Percentiles rank a stretch among this genome's conserved stretches.
phyloP scores from a whole-genome alignment of 225 moss, liverwort and hornwort genomes.

The Pleurozium schreberi region DNA sequence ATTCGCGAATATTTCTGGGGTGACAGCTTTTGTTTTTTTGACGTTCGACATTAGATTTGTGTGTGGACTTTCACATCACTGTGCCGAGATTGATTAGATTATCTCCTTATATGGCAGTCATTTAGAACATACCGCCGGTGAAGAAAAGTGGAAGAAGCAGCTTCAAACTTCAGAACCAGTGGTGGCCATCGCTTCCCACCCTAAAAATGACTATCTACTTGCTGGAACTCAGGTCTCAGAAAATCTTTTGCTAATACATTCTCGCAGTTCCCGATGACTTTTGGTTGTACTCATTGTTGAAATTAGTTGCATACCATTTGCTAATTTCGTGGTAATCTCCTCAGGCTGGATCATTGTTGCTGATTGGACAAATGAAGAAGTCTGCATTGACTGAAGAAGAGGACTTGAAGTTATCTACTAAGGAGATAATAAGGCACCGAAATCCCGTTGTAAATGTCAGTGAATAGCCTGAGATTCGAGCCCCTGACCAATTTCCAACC shows the following conservation, averaged over 20 bases:
- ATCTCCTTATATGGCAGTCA: constrained; percentile 6
- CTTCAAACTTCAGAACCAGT: constrained; percentile 50
- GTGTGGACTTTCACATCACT: not conserved
- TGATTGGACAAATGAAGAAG: constrained; percentile 33
- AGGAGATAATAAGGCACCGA: not conserved
- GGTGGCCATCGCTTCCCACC: constrained; percentile 63
- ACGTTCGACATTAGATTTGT: not conserved
- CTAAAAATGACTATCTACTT: constrained; percentile 59
- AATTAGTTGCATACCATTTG: not conserved
- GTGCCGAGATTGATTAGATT: not conserved
- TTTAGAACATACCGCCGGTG: not conserved
- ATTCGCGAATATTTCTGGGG: not conserved
- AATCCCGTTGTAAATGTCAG: not conserved
- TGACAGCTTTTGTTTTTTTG: not conserved
- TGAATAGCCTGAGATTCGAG: constrained; percentile 22
- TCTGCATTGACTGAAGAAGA: constrained; percentile 31
- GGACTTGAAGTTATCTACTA: not conserved
- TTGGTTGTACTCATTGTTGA: not conserved
- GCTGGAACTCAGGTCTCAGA: constrained; percentile 66
- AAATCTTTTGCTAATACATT: not conserved
- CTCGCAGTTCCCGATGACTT: not conserved
- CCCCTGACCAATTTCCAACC: constrained; percentile 1
- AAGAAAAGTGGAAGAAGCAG: constrained; percentile 35
- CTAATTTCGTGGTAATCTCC: not conserved
- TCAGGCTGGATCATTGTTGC: constrained; percentile 41